These are phyloP conservation scores for Elymus sibiricus DNA, from an alignment of 176 grass and related monocot genomes.

Conservation along the genomic window DNA sequence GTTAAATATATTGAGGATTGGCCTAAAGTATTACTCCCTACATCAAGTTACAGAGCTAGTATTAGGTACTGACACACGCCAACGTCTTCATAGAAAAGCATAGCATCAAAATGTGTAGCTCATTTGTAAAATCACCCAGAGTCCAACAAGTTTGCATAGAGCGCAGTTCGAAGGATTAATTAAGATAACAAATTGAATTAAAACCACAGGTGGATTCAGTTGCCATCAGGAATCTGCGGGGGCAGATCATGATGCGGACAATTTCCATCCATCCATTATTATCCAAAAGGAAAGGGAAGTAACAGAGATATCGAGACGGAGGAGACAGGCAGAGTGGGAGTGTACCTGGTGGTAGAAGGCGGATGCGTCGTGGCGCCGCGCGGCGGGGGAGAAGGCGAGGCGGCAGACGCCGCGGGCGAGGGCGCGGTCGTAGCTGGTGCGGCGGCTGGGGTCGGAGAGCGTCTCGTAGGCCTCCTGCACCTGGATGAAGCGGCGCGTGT, in stretches of 20 bases:
- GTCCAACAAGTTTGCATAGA: neutral
- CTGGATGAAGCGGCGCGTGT: conserved; percentile 79
- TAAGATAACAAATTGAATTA: no score
- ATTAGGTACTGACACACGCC: neutral
- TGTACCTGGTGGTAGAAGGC: conserved; percentile 37
- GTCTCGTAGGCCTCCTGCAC: conserved; percentile 90
- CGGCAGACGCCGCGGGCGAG: conserved; percentile 47
- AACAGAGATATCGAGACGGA: neutral
- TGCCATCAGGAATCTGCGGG: no score
- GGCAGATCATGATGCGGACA: neutral
- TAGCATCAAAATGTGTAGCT: no score
- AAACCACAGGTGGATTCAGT: no score
- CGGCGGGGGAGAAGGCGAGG: conserved; percentile 40
- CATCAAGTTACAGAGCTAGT: no score
- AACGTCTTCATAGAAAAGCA: no score
- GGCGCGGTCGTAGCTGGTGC: conserved; percentile 60
- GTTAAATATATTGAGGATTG: neutral
- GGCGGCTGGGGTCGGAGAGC: conserved; percentile 70
- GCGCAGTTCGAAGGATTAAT: neutral
- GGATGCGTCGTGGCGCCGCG: conserved; percentile 21
- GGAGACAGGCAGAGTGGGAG: neutral
- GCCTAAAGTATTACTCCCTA: neutral
- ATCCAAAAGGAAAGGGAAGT: neutral
- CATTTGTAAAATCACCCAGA: neutral
- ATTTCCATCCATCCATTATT: neutral